Evolutionary conservation across 805 yeast genomes (phyloP).

Genomic region (Yamadazyma takamatsuzukensis): DNA sequence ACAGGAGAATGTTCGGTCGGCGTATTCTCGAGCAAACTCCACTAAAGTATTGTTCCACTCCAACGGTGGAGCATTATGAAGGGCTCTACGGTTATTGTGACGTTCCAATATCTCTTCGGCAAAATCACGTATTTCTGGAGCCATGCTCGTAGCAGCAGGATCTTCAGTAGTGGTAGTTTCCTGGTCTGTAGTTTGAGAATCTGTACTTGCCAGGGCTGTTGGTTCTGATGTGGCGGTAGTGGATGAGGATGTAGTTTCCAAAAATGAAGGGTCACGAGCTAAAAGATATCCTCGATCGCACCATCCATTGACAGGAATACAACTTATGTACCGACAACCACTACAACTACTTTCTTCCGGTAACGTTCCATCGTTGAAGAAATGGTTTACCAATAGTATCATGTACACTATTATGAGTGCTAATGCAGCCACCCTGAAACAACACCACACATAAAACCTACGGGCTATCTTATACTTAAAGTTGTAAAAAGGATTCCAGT

Average conservation of each 20-base stretch:
- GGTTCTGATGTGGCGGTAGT: constrained; percentile 7
- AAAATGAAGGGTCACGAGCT: too few relatives aligned
- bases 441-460: constrained; percentile 49
- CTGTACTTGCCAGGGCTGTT: constrained; percentile 8
- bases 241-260: constrained; percentile 10
- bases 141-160: constrained; percentile 9
- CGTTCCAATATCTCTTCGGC: constrained; percentile 13
- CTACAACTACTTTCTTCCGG: constrained; percentile 51
- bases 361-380: constrained; percentile 25
- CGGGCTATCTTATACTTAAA: constrained; percentile 29
- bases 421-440: constrained; percentile 43
- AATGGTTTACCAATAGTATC: constrained; percentile 45
- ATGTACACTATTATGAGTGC: constrained; percentile 48
- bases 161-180: constrained; percentile 11
- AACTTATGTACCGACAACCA: constrained; percentile 74
- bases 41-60: constrained; percentile 27
- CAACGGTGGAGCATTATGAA: constrained; percentile 24
- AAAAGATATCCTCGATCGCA: constrained; percentile 48
- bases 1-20: constrained; percentile 29
- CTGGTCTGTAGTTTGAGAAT: constrained; percentile 12
- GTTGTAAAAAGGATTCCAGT: constrained; percentile 39
- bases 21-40: constrained; percentile 27
- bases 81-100: constrained; percentile 26
- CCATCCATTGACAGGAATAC: constrained; percentile 70
- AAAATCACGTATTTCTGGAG: constrained; percentile 15